Percentiles rank a stretch among this genome's conserved stretches.
Evolutionary conservation across 495 filamentous ascomycete genomes (phyloP).

Genomic region (Tuber microsphaerosporum): DNA sequence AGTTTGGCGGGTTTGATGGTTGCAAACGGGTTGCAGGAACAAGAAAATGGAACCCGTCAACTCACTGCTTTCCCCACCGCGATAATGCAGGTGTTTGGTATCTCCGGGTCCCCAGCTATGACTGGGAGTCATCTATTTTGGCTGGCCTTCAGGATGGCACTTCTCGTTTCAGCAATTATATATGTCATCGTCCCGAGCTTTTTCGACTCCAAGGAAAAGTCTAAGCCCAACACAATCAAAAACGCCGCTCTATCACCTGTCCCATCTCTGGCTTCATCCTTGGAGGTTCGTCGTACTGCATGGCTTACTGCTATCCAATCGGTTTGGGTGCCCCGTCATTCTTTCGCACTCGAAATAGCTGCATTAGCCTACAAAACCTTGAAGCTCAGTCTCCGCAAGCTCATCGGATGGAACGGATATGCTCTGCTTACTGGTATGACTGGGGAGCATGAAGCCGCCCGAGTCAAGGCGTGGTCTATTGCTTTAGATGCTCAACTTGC

Average conservation of each 20-base stretch:
- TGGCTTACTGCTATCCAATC: constrained; percentile 94
- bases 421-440: constrained; percentile 70
- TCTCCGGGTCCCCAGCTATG: constrained; percentile 8
- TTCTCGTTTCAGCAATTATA: constrained; percentile 60
- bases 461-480: constrained; percentile 89
- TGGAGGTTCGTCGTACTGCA: constrained; percentile 77
- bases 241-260: constrained; percentile 48
- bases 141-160: constrained; percentile 52
- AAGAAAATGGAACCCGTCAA: constrained; percentile 56
- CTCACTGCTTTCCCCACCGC: constrained; percentile 60
- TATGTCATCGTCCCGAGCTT: constrained; percentile 62
- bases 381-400: constrained; percentile 71
- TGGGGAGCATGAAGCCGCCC: constrained; percentile 75
- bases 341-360: constrained; percentile 73
- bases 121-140: constrained; percentile 44
- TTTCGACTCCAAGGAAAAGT: constrained; percentile 52
- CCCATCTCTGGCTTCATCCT: constrained; percentile 69
- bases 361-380: constrained; percentile 71
- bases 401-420: constrained; percentile 69
- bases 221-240: constrained; percentile 44
- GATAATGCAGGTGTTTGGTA: constrained; percentile 42
- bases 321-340: constrained; percentile 85
- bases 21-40: constrained; percentile 63
- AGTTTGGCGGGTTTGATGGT: constrained; percentile 88
- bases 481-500: constrained; percentile 90